Evolutionary conservation across 805 yeast genomes (phyloP), one percentile per base, ranked within the genome.

Genomic region (Candida oleophila): DNA sequence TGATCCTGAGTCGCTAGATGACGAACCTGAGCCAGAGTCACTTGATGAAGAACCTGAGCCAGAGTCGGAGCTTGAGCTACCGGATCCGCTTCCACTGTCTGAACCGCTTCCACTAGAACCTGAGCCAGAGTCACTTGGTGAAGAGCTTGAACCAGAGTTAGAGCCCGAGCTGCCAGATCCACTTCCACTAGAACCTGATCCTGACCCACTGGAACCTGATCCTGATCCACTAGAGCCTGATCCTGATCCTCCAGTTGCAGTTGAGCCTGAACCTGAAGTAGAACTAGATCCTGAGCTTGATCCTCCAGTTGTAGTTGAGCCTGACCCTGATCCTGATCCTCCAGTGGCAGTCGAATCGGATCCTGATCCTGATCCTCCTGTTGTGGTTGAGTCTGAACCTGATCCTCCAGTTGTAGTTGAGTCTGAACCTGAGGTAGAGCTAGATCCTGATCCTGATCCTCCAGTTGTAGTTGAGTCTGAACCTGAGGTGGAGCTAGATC

Each of bases 21-120:
- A n/a, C n/a, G 22, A n/a, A 7, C 40, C 40, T n/a, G 40, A 7
- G n/a, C 8, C n/a, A 19, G 45, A 42, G 21, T 19, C 45, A 18
- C 12, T 15, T 8, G 38, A 30, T 5, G 38, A 36, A 11, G 44
- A 41, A 20, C 14, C 39, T 32, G 44, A 42, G 19, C 44, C 44
- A 30, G 43, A 41, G 37, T 16, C 44, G 9, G 44, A 42, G 14
- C n/a, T n/a, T n/a, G 41, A 19, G 28, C 38, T n/a, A 18, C 38
- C 16, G n/a, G 16, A 35, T 35, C 38, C 16, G n/a, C 25, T 16
- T 9, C 38, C 38, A 15, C 38, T 30, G 34, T 14, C 34, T 30
- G 34, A 12, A 30, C 14, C 14, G 11, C 34, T 14, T 14, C 14
- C 35, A n/a, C n/a, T 22, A 7, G 38, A 41, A 25, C 38, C 22